These are phyloP conservation scores for Singerocomus inundabilis DNA, from an alignment of 1,284 basidiomycete genomes.

Conservation along the genomic window DNA sequence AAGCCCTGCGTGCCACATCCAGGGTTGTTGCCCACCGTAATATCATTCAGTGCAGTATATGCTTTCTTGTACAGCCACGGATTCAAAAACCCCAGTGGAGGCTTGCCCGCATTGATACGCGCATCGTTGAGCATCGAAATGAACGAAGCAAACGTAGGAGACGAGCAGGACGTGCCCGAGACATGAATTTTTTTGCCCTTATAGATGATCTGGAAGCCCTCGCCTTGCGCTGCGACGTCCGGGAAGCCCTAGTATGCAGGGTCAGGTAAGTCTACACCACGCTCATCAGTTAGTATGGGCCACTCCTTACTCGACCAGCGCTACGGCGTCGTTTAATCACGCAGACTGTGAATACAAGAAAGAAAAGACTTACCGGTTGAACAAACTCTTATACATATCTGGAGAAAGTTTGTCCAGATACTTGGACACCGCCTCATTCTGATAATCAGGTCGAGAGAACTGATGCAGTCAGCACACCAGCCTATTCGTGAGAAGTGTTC, in stretches of 20 bases:
- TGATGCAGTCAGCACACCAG: conserved; percentile 5
- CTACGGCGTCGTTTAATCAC: conserved; percentile 10
- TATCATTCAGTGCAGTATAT: conserved; percentile 45
- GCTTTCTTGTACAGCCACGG: conserved; percentile 51
- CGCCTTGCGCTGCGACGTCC: conserved; percentile 57
- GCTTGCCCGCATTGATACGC: conserved; percentile 41
- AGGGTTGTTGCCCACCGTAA: conserved; percentile 51
- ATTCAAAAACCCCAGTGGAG: conserved; percentile 59
- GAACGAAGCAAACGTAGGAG: conserved; percentile 32
- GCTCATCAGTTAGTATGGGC: conserved; percentile 22
- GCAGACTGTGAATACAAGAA: neutral
- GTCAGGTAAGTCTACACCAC: conserved; percentile 21
- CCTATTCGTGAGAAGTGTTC: neutral
- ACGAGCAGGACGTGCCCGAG: conserved; percentile 49
- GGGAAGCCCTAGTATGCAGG: conserved; percentile 50
- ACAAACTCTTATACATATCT: conserved; percentile 55
- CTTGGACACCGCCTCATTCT: conserved; percentile 3
- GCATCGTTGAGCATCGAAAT: conserved; percentile 64
- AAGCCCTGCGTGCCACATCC: conserved; percentile 58
- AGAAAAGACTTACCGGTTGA: conserved; percentile 45
- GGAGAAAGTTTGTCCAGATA: conserved; percentile 47
- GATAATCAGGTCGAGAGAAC: conserved; percentile 25
- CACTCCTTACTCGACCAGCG: conserved; percentile 36
- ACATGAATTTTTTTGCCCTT: conserved; percentile 18
- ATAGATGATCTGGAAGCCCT: conserved; percentile 13